Evolutionary conservation across 176 grass and related monocot species (phyloP).

Genomic region (Avena eriantha): DNA sequence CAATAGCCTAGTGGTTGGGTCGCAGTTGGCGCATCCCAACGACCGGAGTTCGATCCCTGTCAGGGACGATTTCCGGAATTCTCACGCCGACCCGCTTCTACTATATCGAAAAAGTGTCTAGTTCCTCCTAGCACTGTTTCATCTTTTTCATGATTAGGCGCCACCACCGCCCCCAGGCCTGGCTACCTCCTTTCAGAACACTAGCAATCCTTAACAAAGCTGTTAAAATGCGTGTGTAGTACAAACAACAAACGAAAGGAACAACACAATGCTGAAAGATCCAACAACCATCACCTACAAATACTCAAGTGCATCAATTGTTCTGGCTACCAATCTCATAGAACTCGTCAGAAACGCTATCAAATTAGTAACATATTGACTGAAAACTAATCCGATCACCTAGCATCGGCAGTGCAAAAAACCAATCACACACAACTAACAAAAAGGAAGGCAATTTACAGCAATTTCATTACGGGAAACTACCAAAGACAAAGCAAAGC

Average conservation of each 20-base stretch:
- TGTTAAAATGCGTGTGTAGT: background rate
- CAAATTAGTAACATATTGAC: background rate
- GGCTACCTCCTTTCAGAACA: background rate
- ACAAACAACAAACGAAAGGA: background rate
- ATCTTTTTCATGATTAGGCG: background rate
- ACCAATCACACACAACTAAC: background rate
- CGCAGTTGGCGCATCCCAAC: too few relatives aligned
- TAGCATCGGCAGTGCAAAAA: background rate
- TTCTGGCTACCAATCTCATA: background rate
- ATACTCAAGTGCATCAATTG: background rate
- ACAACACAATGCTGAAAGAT: conserved; percentile 3
- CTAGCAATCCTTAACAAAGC: background rate
- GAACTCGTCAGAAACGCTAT: background rate
- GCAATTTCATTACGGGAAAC: background rate
- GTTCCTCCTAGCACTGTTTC: too few relatives aligned
- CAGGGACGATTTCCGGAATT: too few relatives aligned
- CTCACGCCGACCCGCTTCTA: too few relatives aligned
- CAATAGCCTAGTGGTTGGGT: too few relatives aligned
- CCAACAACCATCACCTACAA: background rate
- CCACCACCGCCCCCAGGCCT: background rate
- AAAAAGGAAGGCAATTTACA: background rate
- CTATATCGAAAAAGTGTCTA: too few relatives aligned
- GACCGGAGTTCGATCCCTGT: too few relatives aligned
- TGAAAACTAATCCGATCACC: too few relatives aligned
- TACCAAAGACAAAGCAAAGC: background rate